Evolutionary conservation across 306 rosid species (phyloP), one percentile per base, ranked within the genome.

Genomic region (Lotus japonicus): DNA sequence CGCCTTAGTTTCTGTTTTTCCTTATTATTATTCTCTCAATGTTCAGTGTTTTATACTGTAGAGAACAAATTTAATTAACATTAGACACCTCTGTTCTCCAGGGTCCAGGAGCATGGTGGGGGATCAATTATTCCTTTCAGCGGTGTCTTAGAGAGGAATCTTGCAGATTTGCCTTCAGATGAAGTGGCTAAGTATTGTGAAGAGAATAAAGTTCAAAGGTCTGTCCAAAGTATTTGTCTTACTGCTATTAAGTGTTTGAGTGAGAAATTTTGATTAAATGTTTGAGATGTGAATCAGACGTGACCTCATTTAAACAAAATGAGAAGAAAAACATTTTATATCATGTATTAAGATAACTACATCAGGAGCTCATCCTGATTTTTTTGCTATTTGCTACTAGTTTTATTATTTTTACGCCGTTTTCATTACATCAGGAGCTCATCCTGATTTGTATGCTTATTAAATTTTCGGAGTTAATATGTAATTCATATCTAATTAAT

Each of bases 91-190:
- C 55, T 59, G 33, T 68, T 71, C 70, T 65, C 36, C 83, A 94
- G 99, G 99, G 97, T 94, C 61, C 99, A 94, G 86, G 99, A 90
- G 83, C 97, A 94, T 44, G 99, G 99, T 38, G 96, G 89, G 58
- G 97, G 85, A 58, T 80, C 65, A 7, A 88, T 94, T 66, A 88
- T 94, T 79, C 99, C 99, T 72, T 90, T 94, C 79, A 94, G 99
- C 70, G 82, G 96, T 58, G 92, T 26, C 56, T 86, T 94, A 42
- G 99, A 94, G 76, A 94, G 85, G 83, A 88, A 78, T 75, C 95
- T 94, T 52, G 82, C 96, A 13, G 99, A 94, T 71, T 64, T 87
- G 86, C 87, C 90, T 35, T 81, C 86, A 33, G 95, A 85, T 66
- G 97, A 88, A 72, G 95, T 84, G 0, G 87, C 83, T 53, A 90